Evolutionary conservation across 2,329 filamentous ascomycete genomes (phyloP), one percentile per base, ranked within the genome.

Genomic region (Exserohilum turcica): DNA sequence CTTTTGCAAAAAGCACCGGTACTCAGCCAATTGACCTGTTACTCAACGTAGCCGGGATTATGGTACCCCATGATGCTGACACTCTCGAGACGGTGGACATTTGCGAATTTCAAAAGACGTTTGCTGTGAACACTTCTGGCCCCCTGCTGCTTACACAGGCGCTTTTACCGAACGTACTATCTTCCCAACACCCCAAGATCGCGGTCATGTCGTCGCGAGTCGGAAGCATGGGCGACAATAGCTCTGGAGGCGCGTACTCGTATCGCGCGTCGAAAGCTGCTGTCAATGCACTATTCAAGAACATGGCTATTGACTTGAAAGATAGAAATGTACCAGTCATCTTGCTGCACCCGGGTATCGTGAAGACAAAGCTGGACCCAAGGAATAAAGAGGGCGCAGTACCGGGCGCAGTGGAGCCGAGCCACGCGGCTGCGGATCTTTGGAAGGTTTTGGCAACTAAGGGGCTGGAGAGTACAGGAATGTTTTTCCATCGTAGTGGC

Each of bases 241-340:
- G 53, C 42, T 70, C 70, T 1, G 77, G 79, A 8, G 75, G 77
- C 6, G 64, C 56, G 29, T 80, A 80, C 43, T 74, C 77, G 2
- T 80, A 80, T 46, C 74, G 78, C 2, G 70, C 73, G 2, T 74
- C 67, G 9, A 80, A 79, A 58, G 74, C 78, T 5, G 78, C 76
- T 6, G 72, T 79, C 24, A 79, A 80, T 54, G 73, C 67, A 32
- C 63, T 80, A 12, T 77, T 75, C 42, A 78, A 78, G 64, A 77
- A 66, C 50, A 53, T 80, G 61, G 70, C 76, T 2, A 60, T 79
- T 43, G 77, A 80, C 55, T 54, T 80, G 48, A 68, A 60, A 45
- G 67, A 67, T 3, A 72, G 74, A 48, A 72, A 73, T 7, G 70
- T 80, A 3, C 66, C 72, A 5, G 76, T 80, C 2, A 59, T 72